These are phyloP conservation scores for Tricholoma sp. DNA, from an alignment of 768 basidiomycete species.

Conservation along the genomic window DNA sequence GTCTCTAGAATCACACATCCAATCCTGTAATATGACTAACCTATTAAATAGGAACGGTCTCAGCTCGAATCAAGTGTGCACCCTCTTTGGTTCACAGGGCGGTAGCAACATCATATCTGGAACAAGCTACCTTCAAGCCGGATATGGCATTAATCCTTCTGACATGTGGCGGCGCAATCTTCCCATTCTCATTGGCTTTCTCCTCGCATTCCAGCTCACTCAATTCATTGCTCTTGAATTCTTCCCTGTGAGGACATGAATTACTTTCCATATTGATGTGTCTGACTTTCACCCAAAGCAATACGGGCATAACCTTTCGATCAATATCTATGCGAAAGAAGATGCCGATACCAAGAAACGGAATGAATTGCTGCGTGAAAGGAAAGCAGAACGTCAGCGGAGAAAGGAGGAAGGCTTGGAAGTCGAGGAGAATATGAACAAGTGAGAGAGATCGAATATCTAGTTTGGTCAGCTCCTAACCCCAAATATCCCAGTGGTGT, in stretches of 20 bases:
- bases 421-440: slow-evolving; percentile 1
- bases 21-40: slow-evolving; percentile 10
- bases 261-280: slow-evolving; percentile 1
- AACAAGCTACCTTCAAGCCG: slow-evolving; percentile 52
- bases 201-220: slow-evolving; percentile 62
- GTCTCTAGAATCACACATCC: slow-evolving; percentile 18
- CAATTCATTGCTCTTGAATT: slow-evolving; percentile 67
- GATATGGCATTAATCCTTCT: slow-evolving; percentile 40
- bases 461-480: not conserved
- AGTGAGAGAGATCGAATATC: slow-evolving; percentile 6
- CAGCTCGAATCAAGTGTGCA: slow-evolving; percentile 73
- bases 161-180: slow-evolving; percentile 69
- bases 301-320: slow-evolving; percentile 43
- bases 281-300: slow-evolving; percentile 27
- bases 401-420: slow-evolving; percentile 4
- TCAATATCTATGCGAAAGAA: slow-evolving; percentile 61
- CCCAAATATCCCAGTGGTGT: not conserved
- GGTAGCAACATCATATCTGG: slow-evolving; percentile 58
- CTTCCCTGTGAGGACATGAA: slow-evolving; percentile 43
- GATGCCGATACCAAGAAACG: slow-evolving; percentile 45
- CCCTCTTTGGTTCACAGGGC: slow-evolving; percentile 57
- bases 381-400: slow-evolving; percentile 39
- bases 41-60: slow-evolving; percentile 36
- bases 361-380: slow-evolving; percentile 48
- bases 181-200: slow-evolving; percentile 65